Conservation (phyloP, 2,329 filamentous ascomycete species). For the Fusarium anguioides region DNA sequence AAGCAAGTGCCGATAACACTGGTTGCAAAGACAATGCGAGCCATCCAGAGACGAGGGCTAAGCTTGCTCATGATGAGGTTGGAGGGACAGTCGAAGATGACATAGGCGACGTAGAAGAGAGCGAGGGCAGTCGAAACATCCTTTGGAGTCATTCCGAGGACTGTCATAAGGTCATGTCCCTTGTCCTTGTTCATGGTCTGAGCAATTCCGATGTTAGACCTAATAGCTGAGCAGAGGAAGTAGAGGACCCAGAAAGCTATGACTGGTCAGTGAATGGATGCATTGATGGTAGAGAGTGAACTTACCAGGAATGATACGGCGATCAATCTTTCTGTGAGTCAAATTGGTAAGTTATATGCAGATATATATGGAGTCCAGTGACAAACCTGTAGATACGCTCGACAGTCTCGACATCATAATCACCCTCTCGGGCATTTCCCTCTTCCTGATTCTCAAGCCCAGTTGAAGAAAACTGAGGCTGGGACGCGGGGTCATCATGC, state of each 20-base stretch:
- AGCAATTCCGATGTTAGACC: conserved; percentile 91
- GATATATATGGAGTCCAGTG: not conserved
- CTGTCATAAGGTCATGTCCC: conserved; percentile 78
- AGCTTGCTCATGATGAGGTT: conserved; percentile 89
- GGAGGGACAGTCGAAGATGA: conserved; percentile 88
- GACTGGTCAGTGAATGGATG: conserved; percentile 4
- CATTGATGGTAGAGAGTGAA: not conserved
- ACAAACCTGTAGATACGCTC: conserved; percentile 62
- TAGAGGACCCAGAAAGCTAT: conserved; percentile 88
- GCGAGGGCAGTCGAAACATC: conserved; percentile 87
- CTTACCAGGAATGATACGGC: conserved; percentile 68
- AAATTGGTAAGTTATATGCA: not conserved
- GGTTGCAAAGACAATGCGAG: conserved; percentile 87
- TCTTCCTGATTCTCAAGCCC: conserved; percentile 46
- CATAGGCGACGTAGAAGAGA: conserved; percentile 92
- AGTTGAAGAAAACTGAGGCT: conserved; percentile 36
- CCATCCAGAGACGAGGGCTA: conserved; percentile 91
- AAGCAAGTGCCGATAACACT: conserved; percentile 87
- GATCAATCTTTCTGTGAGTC: conserved; percentile 61
- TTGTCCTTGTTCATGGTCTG: conserved; percentile 86
- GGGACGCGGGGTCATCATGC: conserved; percentile 34
- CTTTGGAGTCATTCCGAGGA: conserved; percentile 75
- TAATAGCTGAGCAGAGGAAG: conserved; percentile 91
- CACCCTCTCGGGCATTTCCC: conserved; percentile 48
- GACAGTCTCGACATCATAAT: conserved; percentile 63